Percentiles rank a stretch among this genome's conserved stretches.
Conservation (phyloP, 1,284 basidiomycete species). For the Leccinum laetum region DNA sequence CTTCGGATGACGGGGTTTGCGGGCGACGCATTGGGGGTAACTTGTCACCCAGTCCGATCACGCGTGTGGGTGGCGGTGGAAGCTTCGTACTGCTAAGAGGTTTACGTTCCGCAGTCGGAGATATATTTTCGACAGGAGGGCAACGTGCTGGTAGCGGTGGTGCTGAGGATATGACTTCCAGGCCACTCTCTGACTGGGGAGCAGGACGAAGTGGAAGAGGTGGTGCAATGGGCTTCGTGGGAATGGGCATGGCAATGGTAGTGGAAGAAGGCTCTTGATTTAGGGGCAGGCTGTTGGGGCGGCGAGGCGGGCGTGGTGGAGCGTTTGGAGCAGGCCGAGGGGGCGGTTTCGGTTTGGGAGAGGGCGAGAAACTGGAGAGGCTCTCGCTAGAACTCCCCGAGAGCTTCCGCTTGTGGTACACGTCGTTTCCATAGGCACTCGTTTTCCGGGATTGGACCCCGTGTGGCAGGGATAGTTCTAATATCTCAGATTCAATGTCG, state of each 20-base stretch:
- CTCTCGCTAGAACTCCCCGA: slow-evolving; percentile 27
- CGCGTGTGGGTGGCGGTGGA: slow-evolving; percentile 72
- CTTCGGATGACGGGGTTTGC: slow-evolving; percentile 49
- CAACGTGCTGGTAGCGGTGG: slow-evolving; percentile 30
- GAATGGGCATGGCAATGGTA: slow-evolving; percentile 7
- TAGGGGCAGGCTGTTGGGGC: slow-evolving; percentile 5
- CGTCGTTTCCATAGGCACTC: background rate
- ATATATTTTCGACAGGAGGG: slow-evolving; percentile 11
- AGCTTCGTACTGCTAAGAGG: slow-evolving; percentile 44
- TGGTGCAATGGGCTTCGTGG: slow-evolving; percentile 19
- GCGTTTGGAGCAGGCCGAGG: slow-evolving; percentile 18
- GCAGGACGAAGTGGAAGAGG: slow-evolving; percentile 28
- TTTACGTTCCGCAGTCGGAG: slow-evolving; percentile 42
- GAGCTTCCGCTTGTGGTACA: slow-evolving; percentile 8
- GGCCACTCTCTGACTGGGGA: slow-evolving; percentile 7
- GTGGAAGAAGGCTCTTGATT: background rate
- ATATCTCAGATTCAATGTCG: slow-evolving; percentile 30
- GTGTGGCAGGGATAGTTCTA: slow-evolving; percentile 19
- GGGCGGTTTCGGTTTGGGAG: slow-evolving; percentile 22
- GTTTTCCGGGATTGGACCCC: slow-evolving; percentile 6
- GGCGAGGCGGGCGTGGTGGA: slow-evolving; percentile 23
- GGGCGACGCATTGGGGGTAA: slow-evolving; percentile 60
- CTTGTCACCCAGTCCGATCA: slow-evolving; percentile 65
- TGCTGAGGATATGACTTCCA: slow-evolving; percentile 12
- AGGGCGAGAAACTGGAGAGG: slow-evolving; percentile 8